These are phyloP conservation scores for Oehlia diaphana DNA, from an alignment of 192 early-diverging fungal genomes.

Conservation along the genomic window DNA sequence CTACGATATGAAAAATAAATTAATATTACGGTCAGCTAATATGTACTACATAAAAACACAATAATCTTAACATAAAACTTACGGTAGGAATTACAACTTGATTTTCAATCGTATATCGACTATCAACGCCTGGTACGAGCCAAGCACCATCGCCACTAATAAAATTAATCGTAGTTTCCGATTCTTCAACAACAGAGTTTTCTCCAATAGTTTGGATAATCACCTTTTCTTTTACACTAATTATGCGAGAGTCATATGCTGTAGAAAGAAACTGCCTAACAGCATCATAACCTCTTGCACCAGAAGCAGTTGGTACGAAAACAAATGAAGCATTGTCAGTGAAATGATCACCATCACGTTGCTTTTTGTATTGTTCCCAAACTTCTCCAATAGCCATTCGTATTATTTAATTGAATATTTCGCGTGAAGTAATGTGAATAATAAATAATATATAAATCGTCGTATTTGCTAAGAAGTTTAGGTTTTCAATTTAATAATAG, in stretches of 20 bases:
- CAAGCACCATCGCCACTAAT: conserved; percentile 39
- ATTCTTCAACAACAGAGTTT: conserved; percentile 44
- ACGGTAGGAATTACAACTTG: conserved; percentile 41
- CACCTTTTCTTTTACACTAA: conserved; percentile 38
- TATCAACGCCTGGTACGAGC: conserved; percentile 43
- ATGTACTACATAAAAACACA: neutral
- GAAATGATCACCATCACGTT: conserved; percentile 28
- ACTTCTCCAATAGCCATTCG: conserved; percentile 19
- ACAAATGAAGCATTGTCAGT: conserved; percentile 23
- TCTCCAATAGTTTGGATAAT: conserved; percentile 39
- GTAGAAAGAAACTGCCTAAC: conserved; percentile 17
- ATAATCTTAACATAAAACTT: conserved; percentile 6
- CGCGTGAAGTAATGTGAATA: too few species aligned
- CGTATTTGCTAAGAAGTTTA: too few species aligned
- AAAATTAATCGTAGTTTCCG: conserved; percentile 46
- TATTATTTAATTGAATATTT: neutral
- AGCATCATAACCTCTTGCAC: conserved; percentile 29
- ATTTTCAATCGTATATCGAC: conserved; percentile 39
- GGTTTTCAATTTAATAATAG: too few species aligned
- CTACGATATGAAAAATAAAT: conserved; percentile 3
- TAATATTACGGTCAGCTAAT: neutral
- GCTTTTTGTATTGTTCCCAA: conserved; percentile 23
- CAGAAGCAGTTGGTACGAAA: conserved; percentile 26
- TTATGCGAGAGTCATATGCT: conserved; percentile 15
- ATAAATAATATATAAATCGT: too few species aligned